These are phyloP conservation scores for Pterulicium gracile DNA, from an alignment of 1,284 basidiomycete genomes.

Conservation along the genomic window DNA sequence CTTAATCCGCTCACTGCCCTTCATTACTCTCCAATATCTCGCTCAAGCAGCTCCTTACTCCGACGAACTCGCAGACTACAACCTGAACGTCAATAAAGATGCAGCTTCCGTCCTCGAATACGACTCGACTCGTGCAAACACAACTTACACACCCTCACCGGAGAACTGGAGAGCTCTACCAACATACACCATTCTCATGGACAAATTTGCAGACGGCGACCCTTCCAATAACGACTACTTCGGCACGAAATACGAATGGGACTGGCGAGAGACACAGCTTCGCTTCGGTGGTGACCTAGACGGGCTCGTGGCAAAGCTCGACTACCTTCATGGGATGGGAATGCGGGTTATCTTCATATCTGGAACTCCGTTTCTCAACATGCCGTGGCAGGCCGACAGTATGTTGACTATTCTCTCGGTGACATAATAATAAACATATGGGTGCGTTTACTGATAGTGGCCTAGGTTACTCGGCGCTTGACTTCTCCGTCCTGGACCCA, in stretches of 20 bases:
- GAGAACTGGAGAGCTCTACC: conserved; percentile 81
- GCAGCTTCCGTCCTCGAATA: conserved; percentile 66
- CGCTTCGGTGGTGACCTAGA: conserved; percentile 80
- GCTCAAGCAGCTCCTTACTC: conserved; percentile 57
- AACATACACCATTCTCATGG: conserved; percentile 76
- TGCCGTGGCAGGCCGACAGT: conserved; percentile 95
- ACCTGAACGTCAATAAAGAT: conserved; percentile 76
- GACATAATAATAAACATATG: too few relatives aligned
- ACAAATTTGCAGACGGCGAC: conserved; percentile 90
- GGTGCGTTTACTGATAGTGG: conserved; percentile 6
- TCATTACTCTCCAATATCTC: conserved; percentile 8
- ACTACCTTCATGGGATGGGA: conserved; percentile 87
- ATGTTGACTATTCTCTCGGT: conserved; percentile 18
- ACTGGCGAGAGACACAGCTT: conserved; percentile 80
- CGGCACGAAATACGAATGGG: conserved; percentile 67
- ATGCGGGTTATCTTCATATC: conserved; percentile 78
- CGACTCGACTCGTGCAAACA: conserved; percentile 46
- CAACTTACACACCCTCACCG: conserved; percentile 68
- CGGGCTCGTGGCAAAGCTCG: conserved; percentile 64
- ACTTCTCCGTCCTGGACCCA: conserved; percentile 82
- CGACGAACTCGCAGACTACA: conserved; percentile 68
- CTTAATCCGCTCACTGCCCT: conserved; percentile 3
- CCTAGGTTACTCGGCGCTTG: conserved; percentile 82
- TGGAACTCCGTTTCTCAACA: conserved; percentile 85
- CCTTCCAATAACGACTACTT: conserved; percentile 88